Percentiles rank a stretch among this genome's conserved stretches.
phyloP scores from a whole-genome alignment of 2,329 filamentous ascomycete species.

The Xylaria multiplex region DNA sequence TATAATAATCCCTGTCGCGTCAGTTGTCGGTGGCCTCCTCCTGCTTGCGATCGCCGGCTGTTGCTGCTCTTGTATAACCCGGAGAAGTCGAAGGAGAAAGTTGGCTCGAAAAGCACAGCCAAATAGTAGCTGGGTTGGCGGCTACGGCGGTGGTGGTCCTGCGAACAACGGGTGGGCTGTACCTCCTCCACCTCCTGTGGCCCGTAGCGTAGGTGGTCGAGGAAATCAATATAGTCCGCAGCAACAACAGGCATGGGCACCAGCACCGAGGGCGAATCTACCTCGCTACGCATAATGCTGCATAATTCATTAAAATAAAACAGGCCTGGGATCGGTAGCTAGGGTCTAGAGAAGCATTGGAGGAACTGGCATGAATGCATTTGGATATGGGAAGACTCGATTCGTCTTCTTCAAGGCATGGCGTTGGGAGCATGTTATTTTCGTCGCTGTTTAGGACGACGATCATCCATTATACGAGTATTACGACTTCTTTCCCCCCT shows the following conservation, averaged over 20 bases:
- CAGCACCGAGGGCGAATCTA: conserved; percentile 21
- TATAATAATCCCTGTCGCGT: conserved; percentile 82
- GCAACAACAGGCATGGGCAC: conserved; percentile 32
- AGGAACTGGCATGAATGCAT: conserved; percentile 16
- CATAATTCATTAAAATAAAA: conserved; percentile 2
- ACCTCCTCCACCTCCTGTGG: conserved; percentile 34
- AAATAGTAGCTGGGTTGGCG: conserved; percentile 45
- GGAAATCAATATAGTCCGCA: conserved; percentile 25
- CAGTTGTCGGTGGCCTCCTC: conserved; percentile 76
- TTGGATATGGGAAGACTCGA: conserved; percentile 26
- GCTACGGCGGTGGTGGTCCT: conserved; percentile 41
- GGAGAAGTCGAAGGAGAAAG: conserved; percentile 46
- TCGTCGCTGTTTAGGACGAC: background rate
- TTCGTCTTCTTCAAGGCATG: conserved; percentile 35
- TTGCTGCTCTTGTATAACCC: conserved; percentile 65
- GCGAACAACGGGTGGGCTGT: conserved; percentile 35
- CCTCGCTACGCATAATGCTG: conserved; percentile 35
- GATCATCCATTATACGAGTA: conserved; percentile 7
- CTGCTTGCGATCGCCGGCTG: conserved; percentile 76
- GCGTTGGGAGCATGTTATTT: conserved; percentile 33
- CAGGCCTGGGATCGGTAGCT: conserved; percentile 23
- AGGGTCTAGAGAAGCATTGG: conserved; percentile 10
- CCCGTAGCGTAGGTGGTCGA: conserved; percentile 26
- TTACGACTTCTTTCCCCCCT: conserved; percentile 17
- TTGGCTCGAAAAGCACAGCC: conserved; percentile 44